Evolutionary conservation across 345 rosid species (phyloP), one percentile per base, ranked within the genome.

Genomic region (Eucalyptus cloeziana): DNA sequence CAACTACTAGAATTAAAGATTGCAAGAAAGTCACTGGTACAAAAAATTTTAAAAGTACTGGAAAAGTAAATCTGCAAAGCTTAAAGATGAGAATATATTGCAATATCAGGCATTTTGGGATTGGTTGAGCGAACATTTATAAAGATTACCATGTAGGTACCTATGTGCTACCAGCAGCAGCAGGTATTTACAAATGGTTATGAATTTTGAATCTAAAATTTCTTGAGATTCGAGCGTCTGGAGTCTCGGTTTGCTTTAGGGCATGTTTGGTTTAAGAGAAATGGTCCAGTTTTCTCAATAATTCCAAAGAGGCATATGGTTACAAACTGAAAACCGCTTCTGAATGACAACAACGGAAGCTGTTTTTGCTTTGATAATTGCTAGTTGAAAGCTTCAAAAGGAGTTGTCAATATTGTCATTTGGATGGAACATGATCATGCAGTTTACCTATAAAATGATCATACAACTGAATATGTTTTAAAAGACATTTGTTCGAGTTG

Each of bases 1-100:
- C 67, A 60, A 25, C n/a, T 3, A 60, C 30, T 25, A 13, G 67
- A 60, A 60, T 60, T 60, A 27, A 60, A 60, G n/a, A 60, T 58
- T 10, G 64, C 64, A 58, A 58, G 30, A 58, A 58, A 58, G 64
- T 24, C 64, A 24, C 0, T 1, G n/a, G 31, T 60, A 25, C n/a
- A 10, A 27, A 3, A 1, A 0, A 0, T 25, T 25, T 11, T 1
- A 2, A 60, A 60, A 60, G n/a, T 60, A 60, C 31, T 5, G 67
- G 15, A 60, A 60, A 25, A 30, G 67, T 25, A 60, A 60, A 60
- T 60, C 3, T 60, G 31, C n/a, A 60, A 60, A 60, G 30, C 6
- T 24, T 56, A 56, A 24, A 24, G 30, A 56, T 58, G 13, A 60
- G 67, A 60, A 60, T 60, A 60, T 10, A 60, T 60, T 60, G 67